A percentile compares a stretch with the other conserved stretches of the same genome.
phyloP scores from a whole-genome alignment of 1,139 yeast genomes.

The Hyphopichia khmerensis region DNA sequence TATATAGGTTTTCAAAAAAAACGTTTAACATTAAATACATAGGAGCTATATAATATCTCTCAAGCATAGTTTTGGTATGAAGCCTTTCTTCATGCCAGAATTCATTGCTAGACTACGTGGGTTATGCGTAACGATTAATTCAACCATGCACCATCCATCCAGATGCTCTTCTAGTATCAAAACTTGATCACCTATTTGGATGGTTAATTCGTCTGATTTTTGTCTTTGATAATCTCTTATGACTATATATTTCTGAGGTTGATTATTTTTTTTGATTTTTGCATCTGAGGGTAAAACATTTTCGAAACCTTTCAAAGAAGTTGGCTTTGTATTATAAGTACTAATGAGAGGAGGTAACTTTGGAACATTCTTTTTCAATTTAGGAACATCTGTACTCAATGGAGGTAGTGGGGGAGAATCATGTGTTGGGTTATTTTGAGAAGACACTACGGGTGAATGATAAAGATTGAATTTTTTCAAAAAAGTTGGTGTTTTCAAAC shows the following conservation, averaged over 20 bases:
- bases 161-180: slow-evolving; percentile 24
- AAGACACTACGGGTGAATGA: slow-evolving; percentile 1
- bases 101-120: background rate
- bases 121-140: slow-evolving; percentile 5
- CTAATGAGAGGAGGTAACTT: slow-evolving; percentile 16
- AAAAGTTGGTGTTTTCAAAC: slow-evolving; percentile 27
- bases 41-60: slow-evolving; percentile 7
- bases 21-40: background rate
- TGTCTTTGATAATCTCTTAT: background rate
- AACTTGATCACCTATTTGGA: slow-evolving; percentile 33
- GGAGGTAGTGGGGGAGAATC: background rate
- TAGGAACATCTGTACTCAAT: background rate
- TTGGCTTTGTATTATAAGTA: slow-evolving; percentile 2
- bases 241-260: background rate
- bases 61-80: slow-evolving; percentile 37
- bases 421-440: background rate
- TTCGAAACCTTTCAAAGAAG: slow-evolving; percentile 9
- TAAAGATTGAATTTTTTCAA: slow-evolving; percentile 32
- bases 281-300: slow-evolving; percentile 1
- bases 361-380: slow-evolving; percentile 11
- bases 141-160: slow-evolving; percentile 44
- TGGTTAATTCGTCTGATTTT: slow-evolving; percentile 34
- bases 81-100: slow-evolving; percentile 18
- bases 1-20: background rate
- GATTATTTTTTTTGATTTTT: background rate